phyloP scores from a whole-genome alignment of 129 eudicot genomes.

The Lonicera japonica region DNA sequence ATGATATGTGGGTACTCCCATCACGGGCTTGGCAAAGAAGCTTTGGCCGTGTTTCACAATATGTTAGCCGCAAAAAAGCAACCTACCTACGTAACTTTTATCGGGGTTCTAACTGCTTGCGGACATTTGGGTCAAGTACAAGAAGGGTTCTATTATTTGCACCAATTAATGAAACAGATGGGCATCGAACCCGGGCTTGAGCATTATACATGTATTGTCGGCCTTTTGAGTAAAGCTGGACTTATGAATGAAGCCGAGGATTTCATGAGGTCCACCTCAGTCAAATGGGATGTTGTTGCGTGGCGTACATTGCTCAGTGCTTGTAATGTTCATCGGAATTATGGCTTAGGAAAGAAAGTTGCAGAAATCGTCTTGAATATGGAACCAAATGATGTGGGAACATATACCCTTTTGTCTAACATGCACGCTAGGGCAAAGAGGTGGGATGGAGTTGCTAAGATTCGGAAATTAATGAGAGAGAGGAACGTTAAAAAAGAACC shows the following conservation, averaged over 20 bases:
- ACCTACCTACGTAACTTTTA: conserved; percentile 48
- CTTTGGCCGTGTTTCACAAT: conserved; percentile 36
- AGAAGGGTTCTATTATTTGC: conserved; percentile 53
- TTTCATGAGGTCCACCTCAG: conserved; percentile 37
- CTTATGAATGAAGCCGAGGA: conserved; percentile 42
- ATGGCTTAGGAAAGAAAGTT: conserved; percentile 41
- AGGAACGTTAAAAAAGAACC: conserved; percentile 49
- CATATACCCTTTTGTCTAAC: conserved; percentile 48
- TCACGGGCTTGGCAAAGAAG: conserved; percentile 58
- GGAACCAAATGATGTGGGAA: conserved; percentile 54
- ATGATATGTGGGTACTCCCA: conserved; percentile 50
- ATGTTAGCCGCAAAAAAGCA: conserved; percentile 40
- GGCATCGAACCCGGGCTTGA: conserved; percentile 53
- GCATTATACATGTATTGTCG: conserved; percentile 62
- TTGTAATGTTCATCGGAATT: conserved; percentile 51
- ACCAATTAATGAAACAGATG: conserved; percentile 33
- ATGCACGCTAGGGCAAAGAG: conserved; percentile 60
- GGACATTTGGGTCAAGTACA: conserved; percentile 50
- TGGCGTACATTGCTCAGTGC: conserved; percentile 67
- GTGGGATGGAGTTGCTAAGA: conserved; percentile 39
- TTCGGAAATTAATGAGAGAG: conserved; percentile 40
- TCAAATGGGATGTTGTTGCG: conserved; percentile 51
- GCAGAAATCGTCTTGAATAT: conserved; percentile 35
- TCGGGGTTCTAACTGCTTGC: conserved; percentile 58
- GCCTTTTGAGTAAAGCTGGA: conserved; percentile 59